Base-by-base conservation (phyloP, 257 asterid genomes). In the Nicotiana sylvestris region DNA sequence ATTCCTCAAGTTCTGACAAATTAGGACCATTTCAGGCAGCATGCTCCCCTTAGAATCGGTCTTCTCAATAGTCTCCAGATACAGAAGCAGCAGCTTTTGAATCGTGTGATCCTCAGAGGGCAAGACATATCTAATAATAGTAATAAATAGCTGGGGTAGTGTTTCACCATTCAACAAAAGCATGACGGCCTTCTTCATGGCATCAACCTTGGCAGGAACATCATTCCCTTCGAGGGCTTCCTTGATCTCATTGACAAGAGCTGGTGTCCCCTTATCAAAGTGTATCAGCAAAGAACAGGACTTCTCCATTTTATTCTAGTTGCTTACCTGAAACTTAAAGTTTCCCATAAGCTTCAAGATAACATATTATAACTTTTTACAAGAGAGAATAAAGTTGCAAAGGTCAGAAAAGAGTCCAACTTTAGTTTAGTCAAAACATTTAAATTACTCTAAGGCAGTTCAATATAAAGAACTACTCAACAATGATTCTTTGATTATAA, bases 61-160 rank as follows among this genome's bases (percentile, higher is more conserved):
- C 87, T 95, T 95, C 77, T 95, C 98, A 6, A 93, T 91, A 58
- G 92, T 91, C 89, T 95, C 98, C 90, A 95, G 86, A 84, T 93
- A 95, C 77, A 91, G 87, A 84, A 95, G 81, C 15, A 95, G 81
- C 83, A 95, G 89, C 83, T 93, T 95, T 88, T 95, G 98, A 80
- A 93, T 86, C 10, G 97, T 93, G 90, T 95, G 97, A 78, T 95
- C 98, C 85, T 93, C 97, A 33, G 93, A 95, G 81, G 98, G 98
- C 39, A 93, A 87, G 17, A 95, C 98, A n/a, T 92, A 95, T 90
- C 98, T 88, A 56, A 93, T 93, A 61, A 95, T 89, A 12, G 97
- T 95, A 78, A 95, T 93, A 83, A 93, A 95, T 61, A 95, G 91
- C 84, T 93, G 98, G 64, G 98, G 97, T 77, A 94, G 89, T 29